Conservation (phyloP, 257 asterid species). For the Solanum chaucha region DNA sequence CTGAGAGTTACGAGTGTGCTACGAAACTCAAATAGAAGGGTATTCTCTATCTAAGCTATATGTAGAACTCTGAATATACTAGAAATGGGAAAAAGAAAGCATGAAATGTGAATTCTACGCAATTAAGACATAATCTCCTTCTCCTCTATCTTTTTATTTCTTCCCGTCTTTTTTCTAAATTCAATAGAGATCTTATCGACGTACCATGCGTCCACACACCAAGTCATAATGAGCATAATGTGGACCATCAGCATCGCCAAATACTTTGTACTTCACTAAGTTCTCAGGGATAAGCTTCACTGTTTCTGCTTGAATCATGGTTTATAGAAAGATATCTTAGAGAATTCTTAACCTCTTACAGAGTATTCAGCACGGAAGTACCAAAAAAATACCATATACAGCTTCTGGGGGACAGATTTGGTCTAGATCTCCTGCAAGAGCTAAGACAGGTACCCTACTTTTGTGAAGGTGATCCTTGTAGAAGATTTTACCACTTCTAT, state of each 20-base stretch:
- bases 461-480: conserved; percentile 77
- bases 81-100: neutral
- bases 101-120: neutral
- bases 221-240: conserved; percentile 98
- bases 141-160: neutral
- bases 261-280: conserved; percentile 64
- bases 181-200: neutral
- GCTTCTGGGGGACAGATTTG: conserved; percentile 96
- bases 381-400: conserved; percentile 47
- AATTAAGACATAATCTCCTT: neutral
- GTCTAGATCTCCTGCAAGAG: conserved; percentile 90
- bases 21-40: neutral
- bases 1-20: neutral
- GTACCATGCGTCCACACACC: conserved; percentile 85
- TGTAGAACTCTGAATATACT: neutral
- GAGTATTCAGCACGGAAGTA: neutral
- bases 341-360: neutral
- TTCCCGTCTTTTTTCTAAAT: neutral
- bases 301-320: conserved; percentile 50
- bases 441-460: conserved; percentile 60
- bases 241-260: conserved; percentile 74
- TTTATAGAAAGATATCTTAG: neutral
- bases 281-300: conserved; percentile 65
- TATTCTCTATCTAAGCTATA: neutral
- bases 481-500: conserved; percentile 60